Evolutionary conservation across 805 yeast species (phyloP), one percentile per base, ranked within the genome.

Genomic region (Isabelozyma heimii): DNA sequence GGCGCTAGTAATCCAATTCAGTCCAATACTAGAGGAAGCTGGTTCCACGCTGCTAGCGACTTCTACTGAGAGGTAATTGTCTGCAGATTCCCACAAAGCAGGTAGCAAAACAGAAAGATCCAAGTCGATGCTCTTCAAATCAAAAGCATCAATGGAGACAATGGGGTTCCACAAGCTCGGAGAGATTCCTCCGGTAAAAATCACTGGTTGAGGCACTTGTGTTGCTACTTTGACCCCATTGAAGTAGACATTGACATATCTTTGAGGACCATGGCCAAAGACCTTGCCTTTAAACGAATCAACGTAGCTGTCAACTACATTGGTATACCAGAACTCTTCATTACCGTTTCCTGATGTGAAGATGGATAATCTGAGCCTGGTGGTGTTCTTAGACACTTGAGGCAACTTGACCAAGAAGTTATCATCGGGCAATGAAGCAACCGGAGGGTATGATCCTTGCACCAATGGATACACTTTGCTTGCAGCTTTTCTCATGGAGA

Each of bases 241-340:
- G 42, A 85, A 68, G 53, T 72, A 84, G 4, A 87, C 81, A 55
- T 85, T 82, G 13, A 88, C 72, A 24, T 82, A 71, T 48, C 97
- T 77, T 43, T 83, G 73, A 0, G 96, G 91, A 0, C 94, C 94
- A 61, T 83, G 85, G 6, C 87, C 87, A 10, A 65, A 59, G 14
- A 79, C 69, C 5, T 57, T 58, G 17, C 67, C 57, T 1, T 58
- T 52, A 52, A 81, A 82, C n/a, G 58, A 57, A 39, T 70, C 61
- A n/a, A 62, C 66, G 53, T 65, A 75, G 42, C 70, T 60, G 55
- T 83, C 87, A 40, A 85, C 50, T 9, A 75, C 70, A 54, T 87
- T 85, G 2, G 83, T 66, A 64, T 84, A 90, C 95, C 95, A 89
- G 58, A 87, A 87, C 62, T 90, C 96, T 65, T 89, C 97, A 35